Evolutionary conservation across 371 early-diverging fungal genomes (phyloP), one percentile per base, ranked within the genome.

Genomic region (Blyttiomyces sp.): DNA sequence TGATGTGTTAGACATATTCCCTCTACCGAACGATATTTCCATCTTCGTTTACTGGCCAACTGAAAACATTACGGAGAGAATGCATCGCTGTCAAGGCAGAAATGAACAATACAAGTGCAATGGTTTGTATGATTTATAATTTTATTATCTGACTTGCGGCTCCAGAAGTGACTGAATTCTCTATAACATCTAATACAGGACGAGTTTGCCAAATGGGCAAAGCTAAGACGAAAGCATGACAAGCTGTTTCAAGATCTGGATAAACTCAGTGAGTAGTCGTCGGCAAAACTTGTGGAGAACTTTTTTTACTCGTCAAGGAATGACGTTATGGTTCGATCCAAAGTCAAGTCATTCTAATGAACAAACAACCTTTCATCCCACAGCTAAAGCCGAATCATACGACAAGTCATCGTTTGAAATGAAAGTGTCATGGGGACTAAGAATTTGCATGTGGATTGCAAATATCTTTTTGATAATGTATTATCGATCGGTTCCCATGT

Each of bases 131-230:
- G 13, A 39, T n/a, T 39, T 39, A 13, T n/a, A 39, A 13, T n/a
- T 11, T 39, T 39, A n/a, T 39, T 39, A n/a, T 11, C 39, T 39
- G 39, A 39, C 39, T 11, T n/a, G 39, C n/a, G 13, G 39, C 39
- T n/a, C n/a, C n/a, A n/a, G n/a, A n/a, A n/a, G n/a, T n/a, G n/a
- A n/a, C n/a, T n/a, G n/a, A n/a, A n/a, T n/a, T n/a, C n/a, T n/a
- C n/a, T n/a, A n/a, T n/a, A n/a, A n/a, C n/a, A n/a, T n/a, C n/a
- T n/a, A n/a, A n/a, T n/a, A 19, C 27, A 87, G 84, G 93, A 94
- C 71, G 88, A 94, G 73, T 95, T 95, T 82, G 90, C 95, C 19
- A 89, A 88, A 70, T 95, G 95, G 95, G 95, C 94, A 43, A 93
- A 90, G 74, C 72, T 93, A 68, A 80, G 91, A 44, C 81, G 95